These are phyloP conservation scores for Calonectria hongkongensis DNA, from an alignment of 2,329 filamentous ascomycete species.

Conservation along the genomic window DNA sequence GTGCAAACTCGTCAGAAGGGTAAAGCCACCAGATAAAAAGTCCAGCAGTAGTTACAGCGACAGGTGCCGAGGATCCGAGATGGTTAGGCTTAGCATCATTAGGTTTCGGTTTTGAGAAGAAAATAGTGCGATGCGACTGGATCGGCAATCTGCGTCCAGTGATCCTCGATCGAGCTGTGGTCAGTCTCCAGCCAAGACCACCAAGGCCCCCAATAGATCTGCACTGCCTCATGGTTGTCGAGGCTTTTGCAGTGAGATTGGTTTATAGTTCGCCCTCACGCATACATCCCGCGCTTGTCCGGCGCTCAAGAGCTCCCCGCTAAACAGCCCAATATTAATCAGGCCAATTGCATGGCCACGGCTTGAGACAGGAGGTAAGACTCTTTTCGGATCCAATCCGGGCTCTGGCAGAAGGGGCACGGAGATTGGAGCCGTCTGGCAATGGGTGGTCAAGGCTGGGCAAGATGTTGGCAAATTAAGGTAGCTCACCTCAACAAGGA, in stretches of 20 bases:
- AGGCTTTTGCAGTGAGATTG: conserved; percentile 5
- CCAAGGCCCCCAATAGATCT: conserved; percentile 49
- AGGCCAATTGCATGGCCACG: conserved; percentile 31
- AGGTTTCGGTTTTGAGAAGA: conserved; percentile 43
- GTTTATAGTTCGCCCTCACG: conserved; percentile 31
- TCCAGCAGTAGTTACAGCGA: conserved; percentile 59
- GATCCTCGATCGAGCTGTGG: conserved; percentile 44
- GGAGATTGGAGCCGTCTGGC: conserved; percentile 27
- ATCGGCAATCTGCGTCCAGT: conserved; percentile 32
- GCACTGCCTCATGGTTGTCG: conserved; percentile 49
- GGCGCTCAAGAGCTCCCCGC: conserved; percentile 8
- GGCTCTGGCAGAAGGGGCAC: background rate
- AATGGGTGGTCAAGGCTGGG: conserved; percentile 43
- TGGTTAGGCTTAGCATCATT: conserved; percentile 47
- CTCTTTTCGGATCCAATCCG: conserved; percentile 6
- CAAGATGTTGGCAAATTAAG: conserved; percentile 43
- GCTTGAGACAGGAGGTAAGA: background rate
- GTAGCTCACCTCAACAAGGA: conserved; percentile 45
- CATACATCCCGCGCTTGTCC: conserved; percentile 13
- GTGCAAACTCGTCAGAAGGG: conserved; percentile 65
- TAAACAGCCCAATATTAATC: background rate
- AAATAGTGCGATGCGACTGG: conserved; percentile 44
- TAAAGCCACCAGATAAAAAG: conserved; percentile 66
- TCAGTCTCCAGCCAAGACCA: conserved; percentile 45
- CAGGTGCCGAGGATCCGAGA: conserved; percentile 54